Percentiles rank a stretch among this genome's conserved stretches.
These are phyloP conservation scores for Epithele typhae DNA, from an alignment of 768 basidiomycete genomes.

Conservation along the genomic window DNA sequence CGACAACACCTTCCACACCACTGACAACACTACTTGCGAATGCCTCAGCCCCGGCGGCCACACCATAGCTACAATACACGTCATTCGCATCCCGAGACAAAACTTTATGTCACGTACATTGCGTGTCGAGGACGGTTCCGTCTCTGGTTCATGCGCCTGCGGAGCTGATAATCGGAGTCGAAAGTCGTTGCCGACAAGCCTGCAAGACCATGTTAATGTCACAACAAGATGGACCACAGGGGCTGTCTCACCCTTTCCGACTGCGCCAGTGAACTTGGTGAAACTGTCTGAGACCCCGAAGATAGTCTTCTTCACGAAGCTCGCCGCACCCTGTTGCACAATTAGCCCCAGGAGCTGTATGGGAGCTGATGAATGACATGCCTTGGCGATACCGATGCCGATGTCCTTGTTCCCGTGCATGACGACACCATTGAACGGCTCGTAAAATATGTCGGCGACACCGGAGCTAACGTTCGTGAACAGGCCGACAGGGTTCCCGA, in stretches of 20 bases:
- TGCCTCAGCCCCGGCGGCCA: conserved; percentile 91
- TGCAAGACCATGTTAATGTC: conserved; percentile 59
- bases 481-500: conserved; percentile 92
- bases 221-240: too few relatives aligned
- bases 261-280: conserved; percentile 96
- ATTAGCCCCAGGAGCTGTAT: too few relatives aligned
- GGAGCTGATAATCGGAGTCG: conserved; percentile 92
- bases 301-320: conserved; percentile 98
- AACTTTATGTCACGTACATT: conserved; percentile 47
- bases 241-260: conserved; percentile 99
- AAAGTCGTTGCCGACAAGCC: conserved; percentile 96
- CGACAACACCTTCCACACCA: conserved; percentile 93
- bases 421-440: conserved; percentile 94
- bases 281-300: conserved; percentile 95
- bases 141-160: conserved; percentile 81
- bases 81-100: background rate
- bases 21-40: conserved; percentile 92
- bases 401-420: conserved; percentile 95
- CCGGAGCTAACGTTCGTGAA: conserved; percentile 99
- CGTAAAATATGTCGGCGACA: conserved; percentile 97
- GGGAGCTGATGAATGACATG: conserved; percentile 22
- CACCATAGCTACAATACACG: conserved; percentile 68
- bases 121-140: conserved; percentile 96
- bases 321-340: conserved; percentile 79
- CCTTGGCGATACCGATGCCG: conserved; percentile 93